These are phyloP conservation scores for Kodamaea alishanica DNA, from an alignment of 1,139 yeast genomes.

Conservation along the genomic window DNA sequence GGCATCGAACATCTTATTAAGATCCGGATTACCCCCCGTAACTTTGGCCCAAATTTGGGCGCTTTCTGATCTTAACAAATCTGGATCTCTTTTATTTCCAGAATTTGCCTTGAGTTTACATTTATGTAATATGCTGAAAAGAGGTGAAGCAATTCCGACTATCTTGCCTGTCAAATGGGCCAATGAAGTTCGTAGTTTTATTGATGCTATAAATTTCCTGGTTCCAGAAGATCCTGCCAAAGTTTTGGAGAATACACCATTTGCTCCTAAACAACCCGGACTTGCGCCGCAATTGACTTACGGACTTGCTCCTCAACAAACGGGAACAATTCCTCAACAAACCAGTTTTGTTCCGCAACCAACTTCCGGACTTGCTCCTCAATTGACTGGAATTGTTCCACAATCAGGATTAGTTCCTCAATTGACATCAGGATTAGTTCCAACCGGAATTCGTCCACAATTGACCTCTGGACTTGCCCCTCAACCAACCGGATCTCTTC, in stretches of 20 bases:
- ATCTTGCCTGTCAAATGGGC: slow-evolving; percentile 66
- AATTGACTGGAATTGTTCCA: slow-evolving; percentile 44
- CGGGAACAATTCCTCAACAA: slow-evolving; percentile 19
- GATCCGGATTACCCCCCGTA: slow-evolving; percentile 74
- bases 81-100: slow-evolving; percentile 85
- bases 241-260: slow-evolving; percentile 46
- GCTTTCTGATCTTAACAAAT: slow-evolving; percentile 78
- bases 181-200: slow-evolving; percentile 83
- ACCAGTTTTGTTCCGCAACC: slow-evolving; percentile 18
- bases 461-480: slow-evolving; percentile 19
- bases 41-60: slow-evolving; percentile 88
- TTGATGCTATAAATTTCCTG: slow-evolving; percentile 80
- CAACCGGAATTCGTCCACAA: slow-evolving; percentile 36
- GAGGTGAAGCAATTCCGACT: slow-evolving; percentile 75
- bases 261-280: slow-evolving; percentile 29
- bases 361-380: slow-evolving; percentile 25
- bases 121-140: slow-evolving; percentile 72
- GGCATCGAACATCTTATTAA: slow-evolving; percentile 74
- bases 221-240: slow-evolving; percentile 58
- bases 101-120: slow-evolving; percentile 94
- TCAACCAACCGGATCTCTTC: slow-evolving; percentile 7
- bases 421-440: slow-evolving; percentile 46
- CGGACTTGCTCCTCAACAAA: slow-evolving; percentile 18
- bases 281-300: no score
- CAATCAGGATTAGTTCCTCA: slow-evolving; percentile 36